phyloP scores from a whole-genome alignment of 2,329 filamentous ascomycete genomes.

The Lasiodiplodia gonubiensis region DNA sequence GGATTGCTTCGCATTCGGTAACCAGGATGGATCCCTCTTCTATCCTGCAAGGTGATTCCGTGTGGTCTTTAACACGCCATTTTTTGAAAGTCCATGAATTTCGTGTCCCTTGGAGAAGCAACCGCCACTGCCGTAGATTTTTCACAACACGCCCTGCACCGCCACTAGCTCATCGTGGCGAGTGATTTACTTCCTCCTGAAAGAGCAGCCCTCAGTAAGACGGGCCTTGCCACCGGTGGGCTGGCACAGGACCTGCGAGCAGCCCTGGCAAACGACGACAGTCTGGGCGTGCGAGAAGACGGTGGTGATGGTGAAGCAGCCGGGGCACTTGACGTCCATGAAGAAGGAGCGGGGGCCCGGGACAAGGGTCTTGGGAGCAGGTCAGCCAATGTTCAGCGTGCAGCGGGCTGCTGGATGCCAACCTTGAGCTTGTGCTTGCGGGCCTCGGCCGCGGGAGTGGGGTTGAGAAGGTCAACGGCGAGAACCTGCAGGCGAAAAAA shows the following conservation, averaged over 20 bases:
- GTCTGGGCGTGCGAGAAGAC: constrained; percentile 99
- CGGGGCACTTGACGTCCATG: constrained; percentile 99
- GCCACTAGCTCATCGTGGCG: constrained; percentile 35
- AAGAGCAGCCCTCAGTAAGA: constrained; percentile 99
- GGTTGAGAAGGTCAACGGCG: constrained; percentile 99
- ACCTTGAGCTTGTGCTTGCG: constrained; percentile 99
- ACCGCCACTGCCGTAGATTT: constrained; percentile 46
- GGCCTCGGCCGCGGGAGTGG: constrained; percentile 94
- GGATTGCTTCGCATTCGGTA: constrained; percentile 44
- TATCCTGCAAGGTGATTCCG: constrained; percentile 50
- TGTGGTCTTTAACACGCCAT: constrained; percentile 31
- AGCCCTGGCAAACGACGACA: constrained; percentile 98
- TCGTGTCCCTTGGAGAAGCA: constrained; percentile 28
- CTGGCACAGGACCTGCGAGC: constrained; percentile 99
- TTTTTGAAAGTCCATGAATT: constrained; percentile 44
- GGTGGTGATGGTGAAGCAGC: constrained; percentile 99
- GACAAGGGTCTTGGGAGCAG: constrained; percentile 75
- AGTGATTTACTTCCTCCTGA: constrained; percentile 95
- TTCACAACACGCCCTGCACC: constrained; percentile 42
- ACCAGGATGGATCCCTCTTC: constrained; percentile 49
- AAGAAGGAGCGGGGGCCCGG: constrained; percentile 98
- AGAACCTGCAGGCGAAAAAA: constrained; percentile 77
- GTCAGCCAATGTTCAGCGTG: constrained; percentile 18
- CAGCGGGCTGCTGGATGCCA: constrained; percentile 47
- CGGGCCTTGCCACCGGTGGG: constrained; percentile 99